These are phyloP conservation scores for Ligustrum vulgare DNA, from an alignment of 257 asterid genomes.

Conservation along the genomic window DNA sequence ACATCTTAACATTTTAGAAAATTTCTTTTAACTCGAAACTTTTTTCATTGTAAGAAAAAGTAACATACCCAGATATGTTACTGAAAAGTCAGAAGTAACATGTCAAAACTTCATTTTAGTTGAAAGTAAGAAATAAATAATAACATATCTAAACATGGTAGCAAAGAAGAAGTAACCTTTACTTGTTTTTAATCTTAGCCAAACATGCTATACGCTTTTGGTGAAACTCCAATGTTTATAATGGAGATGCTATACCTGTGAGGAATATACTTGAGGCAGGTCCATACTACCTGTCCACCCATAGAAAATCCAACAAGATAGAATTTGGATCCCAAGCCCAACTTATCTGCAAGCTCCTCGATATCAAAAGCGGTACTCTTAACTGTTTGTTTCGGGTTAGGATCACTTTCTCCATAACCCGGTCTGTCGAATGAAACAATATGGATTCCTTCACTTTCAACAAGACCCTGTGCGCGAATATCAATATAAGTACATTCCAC, in stretches of 20 bases:
- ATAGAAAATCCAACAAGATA: slow-evolving; percentile 72
- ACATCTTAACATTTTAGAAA: not conserved
- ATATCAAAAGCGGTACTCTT: slow-evolving; percentile 68
- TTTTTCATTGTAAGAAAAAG: not conserved
- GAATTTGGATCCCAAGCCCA: slow-evolving; percentile 77
- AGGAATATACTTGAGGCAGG: slow-evolving; percentile 88
- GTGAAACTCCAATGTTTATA: not conserved
- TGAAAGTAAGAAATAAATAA: not conserved
- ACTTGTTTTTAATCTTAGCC: not conserved
- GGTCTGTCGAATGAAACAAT: slow-evolving; percentile 83
- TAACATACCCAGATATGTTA: not conserved
- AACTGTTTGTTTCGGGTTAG: slow-evolving; percentile 59
- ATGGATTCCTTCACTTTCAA: slow-evolving; percentile 63
- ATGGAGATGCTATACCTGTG: slow-evolving; percentile 52
- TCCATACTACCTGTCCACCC: slow-evolving; percentile 89
- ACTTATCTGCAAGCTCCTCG: slow-evolving; percentile 82
- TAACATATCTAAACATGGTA: not conserved
- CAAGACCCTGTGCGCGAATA: slow-evolving; percentile 48
- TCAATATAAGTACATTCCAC: slow-evolving; percentile 2
- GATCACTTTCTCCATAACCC: slow-evolving; percentile 97
- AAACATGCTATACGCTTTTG: not conserved
- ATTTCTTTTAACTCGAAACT: not conserved
- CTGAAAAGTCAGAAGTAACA: not conserved
- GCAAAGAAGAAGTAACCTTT: not conserved
- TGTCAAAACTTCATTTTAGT: not conserved